Evolutionary conservation across 1,284 basidiomycete species (phyloP).

Genomic region (Apiotrichum mycotoxinovorans): DNA sequence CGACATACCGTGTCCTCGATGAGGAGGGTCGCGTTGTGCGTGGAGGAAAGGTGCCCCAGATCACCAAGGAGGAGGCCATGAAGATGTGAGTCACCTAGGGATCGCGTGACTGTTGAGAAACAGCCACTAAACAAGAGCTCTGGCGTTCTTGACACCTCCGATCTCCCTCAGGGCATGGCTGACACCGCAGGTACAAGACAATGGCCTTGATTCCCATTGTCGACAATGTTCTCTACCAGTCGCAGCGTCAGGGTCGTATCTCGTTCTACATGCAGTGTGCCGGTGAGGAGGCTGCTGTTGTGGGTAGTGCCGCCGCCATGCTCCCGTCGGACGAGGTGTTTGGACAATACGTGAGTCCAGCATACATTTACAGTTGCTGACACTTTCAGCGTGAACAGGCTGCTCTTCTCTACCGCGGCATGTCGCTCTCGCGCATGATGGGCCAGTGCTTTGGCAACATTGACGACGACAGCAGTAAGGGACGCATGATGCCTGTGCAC

Average conservation of each 20-base stretch:
- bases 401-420: slow-evolving; percentile 83
- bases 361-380: neutral
- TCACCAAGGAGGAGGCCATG: slow-evolving; percentile 67
- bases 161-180: neutral
- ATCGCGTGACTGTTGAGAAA: neutral
- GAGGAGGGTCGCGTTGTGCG: slow-evolving; percentile 67
- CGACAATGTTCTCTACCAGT: slow-evolving; percentile 84
- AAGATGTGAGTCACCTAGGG: slow-evolving; percentile 56
- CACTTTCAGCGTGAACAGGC: slow-evolving; percentile 74
- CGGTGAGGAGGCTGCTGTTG: slow-evolving; percentile 87
- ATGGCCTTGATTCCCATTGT: slow-evolving; percentile 81
- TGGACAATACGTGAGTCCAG: slow-evolving; percentile 54
- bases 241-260: slow-evolving; percentile 89
- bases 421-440: slow-evolving; percentile 69
- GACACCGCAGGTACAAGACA: slow-evolving; percentile 61
- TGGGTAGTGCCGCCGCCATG: slow-evolving; percentile 83
- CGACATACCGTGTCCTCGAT: slow-evolving; percentile 77
- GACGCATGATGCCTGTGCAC: slow-evolving; percentile 86
- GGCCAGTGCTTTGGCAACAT: slow-evolving; percentile 83
- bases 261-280: slow-evolving; percentile 76
- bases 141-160: no score
- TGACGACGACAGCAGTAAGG: slow-evolving; percentile 76
- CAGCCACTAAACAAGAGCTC: no score
- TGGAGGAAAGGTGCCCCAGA: slow-evolving; percentile 68
- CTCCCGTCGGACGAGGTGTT: slow-evolving; percentile 72